Evolutionary conservation across 2,329 filamentous ascomycete genomes (phyloP), one percentile per base, ranked within the genome.

Genomic region (Tolypocladium ovalisporum): DNA sequence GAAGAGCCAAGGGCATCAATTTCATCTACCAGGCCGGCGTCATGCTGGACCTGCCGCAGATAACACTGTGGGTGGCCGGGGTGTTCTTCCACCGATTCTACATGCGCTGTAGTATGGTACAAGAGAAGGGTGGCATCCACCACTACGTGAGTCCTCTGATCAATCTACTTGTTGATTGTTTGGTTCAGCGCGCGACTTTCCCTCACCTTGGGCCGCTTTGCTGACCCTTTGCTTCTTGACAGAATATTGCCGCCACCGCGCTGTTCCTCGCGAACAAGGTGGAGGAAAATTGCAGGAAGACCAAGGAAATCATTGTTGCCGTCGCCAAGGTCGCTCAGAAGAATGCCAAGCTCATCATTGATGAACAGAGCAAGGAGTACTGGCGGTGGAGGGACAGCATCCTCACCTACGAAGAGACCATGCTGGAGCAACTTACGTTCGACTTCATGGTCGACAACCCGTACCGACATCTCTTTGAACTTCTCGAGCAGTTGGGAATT

Each of bases 341-440:
- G 75, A 93, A 97, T 64, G 80, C 90, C 1, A 89, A 90, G 65
- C 82, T 97, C 59, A 79, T 93, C 56, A 89, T 97, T 55, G 94
- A 99, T 69, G 94, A 97, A 73, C 92, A 97, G 71, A 95, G 89
- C 64, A 97, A 97, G 68, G 94, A 99, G 68, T 99, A 94, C 70
- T 99, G 94, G 94, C 85, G 89, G 67, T 99, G 94, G 94, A 84
- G 91, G 60, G 94, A 99, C 69, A 94, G 88, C 58, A 96, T 99
- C 58, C 77, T 97, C 17, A 87, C 88, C 62, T 90, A 95, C 68
- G 94, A 99, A 73, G 94, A 97, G 69, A 78, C 93, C 49, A 88
- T 99, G 76, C 81, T 99, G 19, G 94, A 97, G 71, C 85, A 85
- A 52, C 79, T 99, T 22, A 97, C 92, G 59, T 99, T 99, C 71